Conservation (phyloP, 352 stramenopile genomes). For the Phytophthora cryptogea region DNA sequence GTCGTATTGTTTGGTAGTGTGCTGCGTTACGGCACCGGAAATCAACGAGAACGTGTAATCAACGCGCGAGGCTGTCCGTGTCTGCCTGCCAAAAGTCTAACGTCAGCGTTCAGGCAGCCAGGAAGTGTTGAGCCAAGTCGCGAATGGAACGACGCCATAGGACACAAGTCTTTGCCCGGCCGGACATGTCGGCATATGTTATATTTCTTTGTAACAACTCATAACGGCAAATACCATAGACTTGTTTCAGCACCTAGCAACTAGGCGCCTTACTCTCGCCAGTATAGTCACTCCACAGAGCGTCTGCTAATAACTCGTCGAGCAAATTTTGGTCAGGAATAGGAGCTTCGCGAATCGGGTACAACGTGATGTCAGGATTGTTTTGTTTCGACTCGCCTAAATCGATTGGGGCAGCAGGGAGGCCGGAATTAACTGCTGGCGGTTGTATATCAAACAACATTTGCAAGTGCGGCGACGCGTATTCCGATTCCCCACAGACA, state of each 20-base stretch:
- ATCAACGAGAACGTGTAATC: too few relatives aligned
- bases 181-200: too few relatives aligned
- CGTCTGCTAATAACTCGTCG: constrained; percentile 16
- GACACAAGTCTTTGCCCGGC: too few relatives aligned
- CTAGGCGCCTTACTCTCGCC: not conserved
- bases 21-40: too few relatives aligned
- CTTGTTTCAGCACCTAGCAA: not conserved
- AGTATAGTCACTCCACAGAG: constrained; percentile 12
- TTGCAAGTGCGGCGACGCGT: not conserved
- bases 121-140: too few relatives aligned
- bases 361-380: not conserved
- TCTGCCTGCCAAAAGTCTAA: too few relatives aligned
- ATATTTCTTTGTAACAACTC: not conserved
- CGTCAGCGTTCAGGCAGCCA: too few relatives aligned
- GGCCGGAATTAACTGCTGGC: not conserved
- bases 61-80: too few relatives aligned
- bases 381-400: constrained; percentile 9
- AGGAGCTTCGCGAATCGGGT: constrained; percentile 10
- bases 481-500: not conserved
- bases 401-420: not conserved
- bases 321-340: constrained; percentile 12
- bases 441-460: constrained; percentile 8
- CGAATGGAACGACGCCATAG: too few relatives aligned
- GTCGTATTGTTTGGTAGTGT: too few relatives aligned
- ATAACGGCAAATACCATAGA: not conserved